Conservation (phyloP, 805 yeast species). For the Saccharomycopsis sp. region DNA sequence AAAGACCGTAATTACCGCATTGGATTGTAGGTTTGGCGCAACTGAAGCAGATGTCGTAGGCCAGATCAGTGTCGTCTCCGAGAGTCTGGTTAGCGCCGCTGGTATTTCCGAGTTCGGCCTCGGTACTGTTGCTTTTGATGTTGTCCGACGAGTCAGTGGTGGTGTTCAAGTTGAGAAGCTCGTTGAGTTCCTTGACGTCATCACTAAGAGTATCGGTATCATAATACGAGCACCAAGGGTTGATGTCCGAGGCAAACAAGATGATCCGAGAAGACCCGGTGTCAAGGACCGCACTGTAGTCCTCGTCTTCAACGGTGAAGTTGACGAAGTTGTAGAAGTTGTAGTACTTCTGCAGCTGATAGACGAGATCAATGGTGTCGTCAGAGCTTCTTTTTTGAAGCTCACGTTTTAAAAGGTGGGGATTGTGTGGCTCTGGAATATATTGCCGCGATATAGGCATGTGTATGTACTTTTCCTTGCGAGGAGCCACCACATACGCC, state of each 20-base stretch:
- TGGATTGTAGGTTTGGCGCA: background rate
- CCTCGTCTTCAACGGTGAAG: background rate
- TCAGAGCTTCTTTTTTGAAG: background rate
- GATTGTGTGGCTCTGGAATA: background rate
- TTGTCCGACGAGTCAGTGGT: background rate
- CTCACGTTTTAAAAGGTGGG: background rate
- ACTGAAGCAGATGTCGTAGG: background rate
- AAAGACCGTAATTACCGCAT: background rate
- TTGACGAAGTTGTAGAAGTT: conserved; percentile 1
- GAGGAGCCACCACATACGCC: background rate
- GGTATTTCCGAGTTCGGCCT: background rate
- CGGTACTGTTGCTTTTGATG: background rate
- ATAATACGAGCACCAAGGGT: background rate
- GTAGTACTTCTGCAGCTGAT: background rate
- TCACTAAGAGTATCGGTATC: background rate
- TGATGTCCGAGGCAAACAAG: background rate
- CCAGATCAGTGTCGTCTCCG: background rate
- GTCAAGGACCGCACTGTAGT: conserved; percentile 1
- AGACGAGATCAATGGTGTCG: background rate
- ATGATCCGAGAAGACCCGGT: background rate
- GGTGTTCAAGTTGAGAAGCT: background rate
- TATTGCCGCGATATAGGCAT: background rate
- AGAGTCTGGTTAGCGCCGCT: background rate
- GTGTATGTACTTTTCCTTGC: background rate
- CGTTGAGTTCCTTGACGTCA: background rate